Evolutionary conservation across 1,284 basidiomycete genomes (phyloP), one percentile per base, ranked within the genome.

Genomic region (Agroathelia rolfsii): DNA sequence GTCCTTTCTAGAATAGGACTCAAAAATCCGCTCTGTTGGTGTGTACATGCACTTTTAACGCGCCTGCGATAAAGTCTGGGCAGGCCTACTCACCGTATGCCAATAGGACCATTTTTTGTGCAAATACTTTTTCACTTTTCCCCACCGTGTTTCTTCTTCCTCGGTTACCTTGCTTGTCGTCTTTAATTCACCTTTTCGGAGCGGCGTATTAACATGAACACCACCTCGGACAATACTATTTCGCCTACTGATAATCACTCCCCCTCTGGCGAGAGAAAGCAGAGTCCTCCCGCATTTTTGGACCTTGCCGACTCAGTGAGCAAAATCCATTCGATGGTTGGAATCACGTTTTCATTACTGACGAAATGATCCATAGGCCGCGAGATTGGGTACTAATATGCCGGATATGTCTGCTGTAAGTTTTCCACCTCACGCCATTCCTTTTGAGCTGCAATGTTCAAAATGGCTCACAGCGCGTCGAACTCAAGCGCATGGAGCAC

Each of bases 401-500:
- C 69, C 78, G 22, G 83, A 85, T 50, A 69, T 84, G 48, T 76
- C 78, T 46, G 78, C 79, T 55, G 82, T 86, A 51, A 52, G 83
- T 72, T 10, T 26, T 9, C 32, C 11, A 17, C 41, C 24, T 41
- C 18, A 38, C 31, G 6, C 13, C 5, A 19, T 18, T 32, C 1
- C 0, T 29, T 16, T 5, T 41, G 52, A 10, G 45, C 31, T 11
- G 1, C 4, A 3, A 3, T 26, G 20, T 38, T 40, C 36, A 37
- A 22, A 22, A 24, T 18, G 13, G 24, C 29, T 35, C 35, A 42
- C 58, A 93, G 84, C 82, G 84, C 43, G 76, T 92, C 41, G 85
- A 92, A 56, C 66, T 88, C 50, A 94, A 92, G 56, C 83, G 88
- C 47, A 62, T 86, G 43, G 87, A 93, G 56, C 87, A 94, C 53